Evolutionary conservation across 1,139 yeast species (phyloP).

Genomic region (Citeromyces hawaiiensis): DNA sequence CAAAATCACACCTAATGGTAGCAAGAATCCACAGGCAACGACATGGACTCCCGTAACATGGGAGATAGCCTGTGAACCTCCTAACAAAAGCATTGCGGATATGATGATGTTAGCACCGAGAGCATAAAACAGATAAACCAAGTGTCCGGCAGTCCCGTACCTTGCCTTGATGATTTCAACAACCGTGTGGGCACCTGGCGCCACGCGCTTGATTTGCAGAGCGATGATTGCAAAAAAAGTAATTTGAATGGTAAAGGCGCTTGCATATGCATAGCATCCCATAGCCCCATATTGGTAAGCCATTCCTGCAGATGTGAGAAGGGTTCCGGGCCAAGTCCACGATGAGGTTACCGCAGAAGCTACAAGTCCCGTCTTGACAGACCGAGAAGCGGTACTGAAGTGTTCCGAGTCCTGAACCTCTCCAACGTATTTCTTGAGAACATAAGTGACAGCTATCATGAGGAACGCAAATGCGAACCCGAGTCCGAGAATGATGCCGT

Average conservation of each 20-base stretch:
- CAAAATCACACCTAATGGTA: constrained; percentile 73
- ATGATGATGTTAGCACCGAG: constrained; percentile 78
- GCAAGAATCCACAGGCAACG: constrained; percentile 67
- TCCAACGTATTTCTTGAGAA: constrained; percentile 60
- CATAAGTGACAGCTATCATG: constrained; percentile 62
- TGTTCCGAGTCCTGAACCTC: constrained; percentile 85
- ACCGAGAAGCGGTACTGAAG: constrained; percentile 78
- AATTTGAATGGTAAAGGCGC: constrained; percentile 68
- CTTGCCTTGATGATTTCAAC: constrained; percentile 56
- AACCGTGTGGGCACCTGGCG: constrained; percentile 70
- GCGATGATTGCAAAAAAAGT: constrained; percentile 63
- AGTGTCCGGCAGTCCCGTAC: constrained; percentile 60
- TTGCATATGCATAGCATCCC: constrained; percentile 64
- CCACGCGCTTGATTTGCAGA: constrained; percentile 57
- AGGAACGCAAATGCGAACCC: constrained; percentile 73
- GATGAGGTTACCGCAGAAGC: constrained; percentile 82
- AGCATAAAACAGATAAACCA: constrained; percentile 63
- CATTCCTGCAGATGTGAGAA: constrained; percentile 60
- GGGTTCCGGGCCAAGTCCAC: constrained; percentile 91
- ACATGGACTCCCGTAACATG: constrained; percentile 76
- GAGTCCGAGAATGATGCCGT: constrained; percentile 78
- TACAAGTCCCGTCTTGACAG: constrained; percentile 69
- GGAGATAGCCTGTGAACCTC: constrained; percentile 71
- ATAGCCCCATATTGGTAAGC: constrained; percentile 63
- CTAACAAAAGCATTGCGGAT: constrained; percentile 77